A percentile compares a stretch with the other conserved stretches of the same genome.
These are phyloP conservation scores for Babesia bovis DNA, from an alignment of 169 alveolate genomes.

Conservation along the genomic window DNA sequence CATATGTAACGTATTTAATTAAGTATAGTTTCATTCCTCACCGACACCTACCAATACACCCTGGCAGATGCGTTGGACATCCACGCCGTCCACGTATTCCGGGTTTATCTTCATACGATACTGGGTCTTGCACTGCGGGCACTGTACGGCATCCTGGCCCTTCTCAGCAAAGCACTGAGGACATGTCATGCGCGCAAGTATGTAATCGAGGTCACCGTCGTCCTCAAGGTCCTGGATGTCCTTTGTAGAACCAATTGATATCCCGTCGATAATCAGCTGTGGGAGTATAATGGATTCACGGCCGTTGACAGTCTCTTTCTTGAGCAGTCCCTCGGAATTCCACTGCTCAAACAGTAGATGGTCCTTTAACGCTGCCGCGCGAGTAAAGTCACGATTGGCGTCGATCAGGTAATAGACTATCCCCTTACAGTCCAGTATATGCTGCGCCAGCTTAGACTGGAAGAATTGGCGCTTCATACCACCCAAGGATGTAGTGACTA, in stretches of 20 bases:
- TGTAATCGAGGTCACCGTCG: slow-evolving; percentile 83
- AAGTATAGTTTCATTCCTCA: no score
- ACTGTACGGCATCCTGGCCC: slow-evolving; percentile 60
- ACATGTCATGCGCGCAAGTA: slow-evolving; percentile 71
- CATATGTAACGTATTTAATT: no score
- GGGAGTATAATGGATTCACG: slow-evolving; percentile 76
- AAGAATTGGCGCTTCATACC: slow-evolving; percentile 80
- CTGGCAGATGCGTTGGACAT: slow-evolving; percentile 63
- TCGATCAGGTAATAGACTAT: slow-evolving; percentile 82
- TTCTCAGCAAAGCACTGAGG: slow-evolving; percentile 69
- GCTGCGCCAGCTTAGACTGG: slow-evolving; percentile 80
- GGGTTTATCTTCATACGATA: slow-evolving; percentile 60
- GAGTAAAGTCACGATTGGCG: slow-evolving; percentile 82
- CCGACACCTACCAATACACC: slow-evolving; percentile 44
- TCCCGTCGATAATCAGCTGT: slow-evolving; percentile 84
- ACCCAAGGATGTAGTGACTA: slow-evolving; percentile 82
- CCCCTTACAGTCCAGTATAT: slow-evolving; percentile 84
- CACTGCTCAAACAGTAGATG: slow-evolving; percentile 75
- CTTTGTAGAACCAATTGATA: slow-evolving; percentile 77
- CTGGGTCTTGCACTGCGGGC: slow-evolving; percentile 66
- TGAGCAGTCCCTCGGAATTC: slow-evolving; percentile 79
- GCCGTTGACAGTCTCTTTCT: slow-evolving; percentile 14
- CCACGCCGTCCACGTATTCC: slow-evolving; percentile 60
- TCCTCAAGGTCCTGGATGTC: slow-evolving; percentile 85
- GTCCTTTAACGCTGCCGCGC: slow-evolving; percentile 83